Percentiles rank a stretch among this genome's conserved stretches.
These are phyloP conservation scores for Colletotrichum liriopes DNA, from an alignment of 2,329 filamentous ascomycete species.

Conservation along the genomic window DNA sequence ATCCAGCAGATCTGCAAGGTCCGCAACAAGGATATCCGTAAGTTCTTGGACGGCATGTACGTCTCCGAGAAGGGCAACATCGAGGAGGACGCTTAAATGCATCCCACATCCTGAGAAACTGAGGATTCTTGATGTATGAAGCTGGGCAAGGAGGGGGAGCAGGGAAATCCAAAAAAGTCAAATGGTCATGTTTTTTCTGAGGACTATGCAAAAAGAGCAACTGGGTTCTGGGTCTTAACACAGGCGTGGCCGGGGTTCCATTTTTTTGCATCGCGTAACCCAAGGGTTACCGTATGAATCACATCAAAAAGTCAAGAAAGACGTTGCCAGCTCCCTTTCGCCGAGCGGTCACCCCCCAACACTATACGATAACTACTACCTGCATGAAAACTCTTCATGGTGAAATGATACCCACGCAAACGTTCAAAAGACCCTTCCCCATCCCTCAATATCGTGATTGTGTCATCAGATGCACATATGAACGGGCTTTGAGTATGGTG, in stretches of 20 bases:
- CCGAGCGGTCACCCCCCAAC: slow-evolving; percentile 5
- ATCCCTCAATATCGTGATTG: neutral
- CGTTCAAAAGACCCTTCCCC: neutral
- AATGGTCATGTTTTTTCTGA: slow-evolving; percentile 26
- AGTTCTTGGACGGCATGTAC: slow-evolving; percentile 99
- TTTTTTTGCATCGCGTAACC: slow-evolving; percentile 20
- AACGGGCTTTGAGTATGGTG: neutral
- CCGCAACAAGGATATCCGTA: slow-evolving; percentile 99
- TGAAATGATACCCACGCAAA: slow-evolving; percentile 24
- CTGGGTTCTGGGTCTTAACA: slow-evolving; percentile 25
- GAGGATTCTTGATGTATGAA: slow-evolving; percentile 11
- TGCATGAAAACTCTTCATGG: slow-evolving; percentile 20
- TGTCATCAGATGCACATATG: neutral
- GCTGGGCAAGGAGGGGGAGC: slow-evolving; percentile 18
- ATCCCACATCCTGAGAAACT: neutral
- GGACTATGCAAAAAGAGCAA: slow-evolving; percentile 14
- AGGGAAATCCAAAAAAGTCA: slow-evolving; percentile 19
- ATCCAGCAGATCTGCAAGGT: slow-evolving; percentile 99
- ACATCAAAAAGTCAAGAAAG: slow-evolving; percentile 24
- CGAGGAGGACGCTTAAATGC: slow-evolving; percentile 74
- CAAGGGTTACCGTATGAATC: slow-evolving; percentile 23
- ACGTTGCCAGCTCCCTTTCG: slow-evolving; percentile 12
- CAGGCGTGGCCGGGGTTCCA: slow-evolving; percentile 23
- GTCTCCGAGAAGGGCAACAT: slow-evolving; percentile 99
- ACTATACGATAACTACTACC: neutral